Conservation (phyloP, 2,329 filamentous ascomycete species). For the Gaeumannomyces tritici region DNA sequence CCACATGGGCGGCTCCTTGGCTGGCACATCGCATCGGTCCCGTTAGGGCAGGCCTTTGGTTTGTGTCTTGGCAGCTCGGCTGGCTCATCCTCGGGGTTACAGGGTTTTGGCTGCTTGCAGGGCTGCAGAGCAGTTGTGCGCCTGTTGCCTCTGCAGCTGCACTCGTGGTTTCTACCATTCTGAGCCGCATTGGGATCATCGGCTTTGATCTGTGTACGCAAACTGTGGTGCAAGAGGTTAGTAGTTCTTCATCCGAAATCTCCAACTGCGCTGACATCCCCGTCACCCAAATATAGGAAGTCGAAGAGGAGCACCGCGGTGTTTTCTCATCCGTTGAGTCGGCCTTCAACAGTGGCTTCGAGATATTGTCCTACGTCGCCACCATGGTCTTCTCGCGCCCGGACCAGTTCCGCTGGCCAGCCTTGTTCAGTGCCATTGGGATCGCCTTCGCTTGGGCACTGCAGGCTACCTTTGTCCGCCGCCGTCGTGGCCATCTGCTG, state of each 20-base stretch:
- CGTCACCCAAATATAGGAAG: constrained; percentile 27
- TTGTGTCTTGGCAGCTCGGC: constrained; percentile 55
- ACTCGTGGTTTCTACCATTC: constrained; percentile 37
- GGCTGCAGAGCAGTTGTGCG: constrained; percentile 7
- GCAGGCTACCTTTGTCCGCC: constrained; percentile 48
- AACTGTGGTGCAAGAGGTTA: constrained; percentile 50
- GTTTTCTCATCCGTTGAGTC: constrained; percentile 61
- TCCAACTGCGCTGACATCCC: background rate
- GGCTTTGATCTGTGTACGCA: constrained; percentile 53
- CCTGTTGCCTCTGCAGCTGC: constrained; percentile 31
- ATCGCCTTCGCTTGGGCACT: constrained; percentile 36
- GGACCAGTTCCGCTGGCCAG: constrained; percentile 54
- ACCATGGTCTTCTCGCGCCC: constrained; percentile 58
- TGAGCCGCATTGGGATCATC: constrained; percentile 52
- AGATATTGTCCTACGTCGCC: constrained; percentile 54
- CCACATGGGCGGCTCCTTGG: constrained; percentile 50
- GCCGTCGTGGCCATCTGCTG: constrained; percentile 49
- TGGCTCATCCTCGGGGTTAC: constrained; percentile 36
- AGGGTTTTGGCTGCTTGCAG: constrained; percentile 25
- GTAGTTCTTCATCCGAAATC: too few relatives aligned
- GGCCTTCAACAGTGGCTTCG: constrained; percentile 59
- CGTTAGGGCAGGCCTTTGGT: constrained; percentile 62
- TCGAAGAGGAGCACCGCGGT: constrained; percentile 48
- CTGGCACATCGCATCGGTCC: constrained; percentile 45
- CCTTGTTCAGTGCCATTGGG: constrained; percentile 45